Percentiles rank a stretch among this genome's conserved stretches.
phyloP scores from a whole-genome alignment of 225 moss, liverwort and hornwort genomes.

The Sphagnum contortum region DNA sequence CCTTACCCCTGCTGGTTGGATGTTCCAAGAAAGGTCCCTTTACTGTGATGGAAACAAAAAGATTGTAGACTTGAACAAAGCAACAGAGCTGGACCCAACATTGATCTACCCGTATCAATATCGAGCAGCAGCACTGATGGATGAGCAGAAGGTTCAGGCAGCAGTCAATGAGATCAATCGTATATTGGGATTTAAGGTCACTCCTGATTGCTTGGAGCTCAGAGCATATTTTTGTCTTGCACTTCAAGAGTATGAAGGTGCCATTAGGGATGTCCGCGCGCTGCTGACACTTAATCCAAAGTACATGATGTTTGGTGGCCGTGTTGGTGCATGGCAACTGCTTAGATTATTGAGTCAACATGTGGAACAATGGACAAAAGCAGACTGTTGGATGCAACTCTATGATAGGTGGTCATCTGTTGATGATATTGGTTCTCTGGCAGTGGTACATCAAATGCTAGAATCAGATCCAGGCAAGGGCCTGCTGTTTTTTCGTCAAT shows the following conservation, averaged over 20 bases:
- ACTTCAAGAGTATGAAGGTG: slow-evolving; percentile 96
- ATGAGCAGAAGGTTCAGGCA: slow-evolving; percentile 80
- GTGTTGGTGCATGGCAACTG: slow-evolving; percentile 85
- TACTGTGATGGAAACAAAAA: slow-evolving; percentile 75
- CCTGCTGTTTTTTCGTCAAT: slow-evolving; percentile 90
- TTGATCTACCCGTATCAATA: slow-evolving; percentile 88
- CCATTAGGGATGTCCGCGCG: slow-evolving; percentile 91
- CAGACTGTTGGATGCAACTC: slow-evolving; percentile 99
- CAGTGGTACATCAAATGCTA: slow-evolving; percentile 98
- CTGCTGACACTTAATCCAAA: slow-evolving; percentile 86
- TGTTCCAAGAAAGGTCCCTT: slow-evolving; percentile 83
- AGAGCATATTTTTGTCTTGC: slow-evolving; percentile 95
- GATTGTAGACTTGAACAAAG: slow-evolving; percentile 63
- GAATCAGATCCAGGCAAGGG: slow-evolving; percentile 98
- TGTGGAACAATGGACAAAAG: slow-evolving; percentile 97
- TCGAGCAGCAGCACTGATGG: slow-evolving; percentile 90
- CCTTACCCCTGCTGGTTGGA: slow-evolving; percentile 75
- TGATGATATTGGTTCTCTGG: slow-evolving; percentile 96
- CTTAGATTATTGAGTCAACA: slow-evolving; percentile 84
- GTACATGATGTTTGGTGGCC: slow-evolving; percentile 95
- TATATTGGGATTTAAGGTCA: slow-evolving; percentile 93
- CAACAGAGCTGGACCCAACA: slow-evolving; percentile 92
- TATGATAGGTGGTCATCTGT: slow-evolving; percentile 99
- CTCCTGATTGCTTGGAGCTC: slow-evolving; percentile 89
- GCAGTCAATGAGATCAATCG: slow-evolving; percentile 88